Percentiles rank a stretch among this genome's conserved stretches.
phyloP scores from a whole-genome alignment of 345 rosid species.

The Dipteronia sinensis region DNA sequence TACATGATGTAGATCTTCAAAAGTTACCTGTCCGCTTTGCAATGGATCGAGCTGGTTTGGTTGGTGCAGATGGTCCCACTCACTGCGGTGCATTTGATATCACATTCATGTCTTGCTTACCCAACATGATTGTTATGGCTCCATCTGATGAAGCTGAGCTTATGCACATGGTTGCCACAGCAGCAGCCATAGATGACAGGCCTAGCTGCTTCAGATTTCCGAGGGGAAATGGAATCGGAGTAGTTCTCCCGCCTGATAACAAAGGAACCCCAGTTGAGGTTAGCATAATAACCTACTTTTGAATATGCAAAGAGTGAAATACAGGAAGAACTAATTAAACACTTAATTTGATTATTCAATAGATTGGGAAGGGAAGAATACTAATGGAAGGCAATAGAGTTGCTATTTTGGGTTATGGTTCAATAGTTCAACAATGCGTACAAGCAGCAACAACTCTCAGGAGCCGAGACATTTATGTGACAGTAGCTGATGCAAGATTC shows the following conservation, averaged over 20 bases:
- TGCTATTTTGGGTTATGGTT: conserved; percentile 79
- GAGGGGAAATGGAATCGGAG: conserved; percentile 72
- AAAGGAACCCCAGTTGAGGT: conserved; percentile 70
- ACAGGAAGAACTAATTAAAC: conserved; percentile 11
- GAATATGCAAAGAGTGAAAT: not conserved
- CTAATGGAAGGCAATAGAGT: conserved; percentile 70
- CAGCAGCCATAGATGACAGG: conserved; percentile 73
- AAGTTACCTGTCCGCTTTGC: conserved; percentile 73
- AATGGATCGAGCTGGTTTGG: conserved; percentile 71
- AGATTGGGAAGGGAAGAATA: conserved; percentile 88
- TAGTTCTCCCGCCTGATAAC: conserved; percentile 48
- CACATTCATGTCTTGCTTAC: conserved; percentile 75
- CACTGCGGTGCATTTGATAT: conserved; percentile 79
- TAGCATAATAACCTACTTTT: conserved; percentile 9
- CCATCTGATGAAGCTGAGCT: conserved; percentile 81
- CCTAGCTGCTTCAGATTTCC: conserved; percentile 89
- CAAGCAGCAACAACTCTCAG: conserved; percentile 57
- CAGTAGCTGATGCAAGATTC: conserved; percentile 89
- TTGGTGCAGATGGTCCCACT: conserved; percentile 84
- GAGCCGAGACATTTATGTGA: conserved; percentile 43
- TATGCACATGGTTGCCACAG: conserved; percentile 81
- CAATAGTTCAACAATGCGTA: conserved; percentile 69
- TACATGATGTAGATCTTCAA: conserved; percentile 82
- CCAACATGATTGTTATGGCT: conserved; percentile 89
- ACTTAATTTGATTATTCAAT: conserved; percentile 2